Evolutionary conservation across 1,284 basidiomycete genomes (phyloP).

Genomic region (Austroboletus niveus): DNA sequence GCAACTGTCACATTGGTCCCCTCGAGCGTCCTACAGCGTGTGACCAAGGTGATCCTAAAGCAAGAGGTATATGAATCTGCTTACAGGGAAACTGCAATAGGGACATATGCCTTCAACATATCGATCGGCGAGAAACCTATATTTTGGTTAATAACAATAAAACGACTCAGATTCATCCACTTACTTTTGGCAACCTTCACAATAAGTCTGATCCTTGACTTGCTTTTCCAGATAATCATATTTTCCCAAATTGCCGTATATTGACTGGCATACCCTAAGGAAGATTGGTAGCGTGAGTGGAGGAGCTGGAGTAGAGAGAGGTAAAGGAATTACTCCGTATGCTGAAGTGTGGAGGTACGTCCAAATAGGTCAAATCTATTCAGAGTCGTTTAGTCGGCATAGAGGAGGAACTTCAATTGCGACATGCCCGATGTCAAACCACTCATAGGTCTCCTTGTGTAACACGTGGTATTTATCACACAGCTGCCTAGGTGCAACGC

Average conservation of each 20-base stretch:
- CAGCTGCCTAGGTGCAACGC: slow-evolving; percentile 81
- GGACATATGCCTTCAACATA: slow-evolving; percentile 96
- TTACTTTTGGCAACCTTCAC: slow-evolving; percentile 84
- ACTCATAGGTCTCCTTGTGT: slow-evolving; percentile 93
- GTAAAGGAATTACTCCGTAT: slow-evolving; percentile 73
- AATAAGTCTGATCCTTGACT: slow-evolving; percentile 89
- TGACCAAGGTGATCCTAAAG: not conserved
- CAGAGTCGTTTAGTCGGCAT: slow-evolving; percentile 6
- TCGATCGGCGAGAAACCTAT: slow-evolving; percentile 89
- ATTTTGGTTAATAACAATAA: not conserved
- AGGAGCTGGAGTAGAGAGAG: not conserved
- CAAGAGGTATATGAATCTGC: slow-evolving; percentile 14
- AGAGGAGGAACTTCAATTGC: not conserved
- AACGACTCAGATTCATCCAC: slow-evolving; percentile 14
- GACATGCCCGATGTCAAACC: slow-evolving; percentile 83
- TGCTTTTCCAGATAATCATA: slow-evolving; percentile 79
- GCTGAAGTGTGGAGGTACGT: slow-evolving; percentile 86
- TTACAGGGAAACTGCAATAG: slow-evolving; percentile 80
- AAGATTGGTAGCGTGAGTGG: slow-evolving; percentile 1
- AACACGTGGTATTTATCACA: slow-evolving; percentile 94
- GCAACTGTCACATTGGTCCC: slow-evolving; percentile 98
- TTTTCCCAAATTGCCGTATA: slow-evolving; percentile 81
- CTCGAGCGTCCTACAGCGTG: slow-evolving; percentile 79
- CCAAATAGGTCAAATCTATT: slow-evolving; percentile 96
- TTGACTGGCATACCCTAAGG: slow-evolving; percentile 81